Evolutionary conservation across 139 green algal species (phyloP), one percentile per base, ranked within the genome.

Genomic region (Micractinium conductrix): DNA sequence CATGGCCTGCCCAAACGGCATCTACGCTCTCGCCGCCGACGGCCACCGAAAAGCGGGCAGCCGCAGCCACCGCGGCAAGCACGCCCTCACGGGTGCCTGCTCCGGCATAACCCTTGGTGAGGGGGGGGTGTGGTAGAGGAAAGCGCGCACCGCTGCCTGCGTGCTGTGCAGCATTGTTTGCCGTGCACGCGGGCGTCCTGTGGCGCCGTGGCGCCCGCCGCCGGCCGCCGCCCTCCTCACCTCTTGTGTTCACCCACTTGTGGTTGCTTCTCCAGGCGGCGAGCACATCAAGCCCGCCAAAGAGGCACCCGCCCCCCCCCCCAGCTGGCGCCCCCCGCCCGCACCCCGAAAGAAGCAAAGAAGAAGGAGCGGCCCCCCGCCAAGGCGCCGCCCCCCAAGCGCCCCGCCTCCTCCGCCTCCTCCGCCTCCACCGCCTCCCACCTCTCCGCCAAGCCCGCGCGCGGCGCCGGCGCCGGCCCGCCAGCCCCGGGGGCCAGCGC

Each of bases 211-310:
- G 53, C 6, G 10, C 53, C n/a, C n/a, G n/a, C n/a, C n/a, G n/a
- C n/a, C n/a, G n/a, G n/a, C n/a, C n/a, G n/a, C n/a, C n/a, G n/a
- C n/a, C n/a, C n/a, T n/a, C n/a, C n/a, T n/a, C n/a, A n/a, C n/a
- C n/a, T n/a, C n/a, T 28, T 21, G 26, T 62, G 53, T 62, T 16
- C 2, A 62, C 53, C 4, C 17, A 37, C 26, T 12, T 68, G 21
- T 10, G 1, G 28, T 68, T 9, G 21, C 22, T 35, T 37, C 68
- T 53, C 24, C 43, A 78, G 71, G 72, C n/a, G 72, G n/a, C 17
- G 44, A 79, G n/a, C n/a, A 44, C 4, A 40, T 79, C n/a, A 79
- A 79, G 10, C 72, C 72, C 33, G 26, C n/a, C n/a, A 79, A 79
- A 44, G 72, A 60, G n/a, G 17, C 72, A 9, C 72, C 72, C 28